phyloP scores from a whole-genome alignment of 2,329 filamentous ascomycete genomes.

The Beauveria scarabaeidicola region DNA sequence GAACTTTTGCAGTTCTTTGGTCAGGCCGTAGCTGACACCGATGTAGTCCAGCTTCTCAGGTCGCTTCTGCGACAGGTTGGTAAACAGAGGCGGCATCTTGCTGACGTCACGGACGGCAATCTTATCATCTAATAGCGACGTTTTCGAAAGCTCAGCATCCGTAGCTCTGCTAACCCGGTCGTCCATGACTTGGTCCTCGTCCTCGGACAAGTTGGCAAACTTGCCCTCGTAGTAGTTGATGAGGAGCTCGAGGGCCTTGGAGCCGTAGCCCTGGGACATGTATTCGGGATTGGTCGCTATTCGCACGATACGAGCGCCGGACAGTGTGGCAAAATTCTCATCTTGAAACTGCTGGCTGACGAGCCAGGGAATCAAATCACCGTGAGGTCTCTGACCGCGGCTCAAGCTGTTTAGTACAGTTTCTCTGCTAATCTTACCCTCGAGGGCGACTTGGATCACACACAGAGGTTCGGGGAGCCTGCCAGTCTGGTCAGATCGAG shows the following conservation, averaged over 20 bases:
- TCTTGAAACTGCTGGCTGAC: constrained; percentile 98
- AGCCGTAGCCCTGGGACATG: constrained; percentile 84
- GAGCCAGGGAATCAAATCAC: constrained; percentile 94
- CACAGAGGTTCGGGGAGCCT: constrained; percentile 87
- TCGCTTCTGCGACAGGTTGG: constrained; percentile 74
- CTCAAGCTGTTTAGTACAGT: constrained; percentile 87
- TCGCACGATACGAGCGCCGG: constrained; percentile 82
- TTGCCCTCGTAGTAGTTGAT: constrained; percentile 92
- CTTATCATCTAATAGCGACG: constrained; percentile 74
- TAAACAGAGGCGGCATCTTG: constrained; percentile 88
- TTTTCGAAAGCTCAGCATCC: constrained; percentile 69
- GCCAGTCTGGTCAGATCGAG: constrained; percentile 66
- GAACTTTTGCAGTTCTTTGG: constrained; percentile 81
- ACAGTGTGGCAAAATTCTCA: constrained; percentile 88
- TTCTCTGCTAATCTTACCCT: constrained; percentile 88
- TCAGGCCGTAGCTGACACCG: constrained; percentile 92
- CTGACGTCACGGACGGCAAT: constrained; percentile 84
- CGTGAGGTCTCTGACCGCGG: constrained; percentile 78
- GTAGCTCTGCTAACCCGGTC: constrained; percentile 69
- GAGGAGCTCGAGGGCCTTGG: constrained; percentile 77
- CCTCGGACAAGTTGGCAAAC: constrained; percentile 75
- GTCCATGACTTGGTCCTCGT: constrained; percentile 42
- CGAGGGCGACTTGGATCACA: constrained; percentile 87
- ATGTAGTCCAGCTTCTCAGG: constrained; percentile 81
- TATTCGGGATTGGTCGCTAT: constrained; percentile 97